phyloP scores from a whole-genome alignment of 352 stramenopile genomes.

The Peronosclerospora sorghi region DNA sequence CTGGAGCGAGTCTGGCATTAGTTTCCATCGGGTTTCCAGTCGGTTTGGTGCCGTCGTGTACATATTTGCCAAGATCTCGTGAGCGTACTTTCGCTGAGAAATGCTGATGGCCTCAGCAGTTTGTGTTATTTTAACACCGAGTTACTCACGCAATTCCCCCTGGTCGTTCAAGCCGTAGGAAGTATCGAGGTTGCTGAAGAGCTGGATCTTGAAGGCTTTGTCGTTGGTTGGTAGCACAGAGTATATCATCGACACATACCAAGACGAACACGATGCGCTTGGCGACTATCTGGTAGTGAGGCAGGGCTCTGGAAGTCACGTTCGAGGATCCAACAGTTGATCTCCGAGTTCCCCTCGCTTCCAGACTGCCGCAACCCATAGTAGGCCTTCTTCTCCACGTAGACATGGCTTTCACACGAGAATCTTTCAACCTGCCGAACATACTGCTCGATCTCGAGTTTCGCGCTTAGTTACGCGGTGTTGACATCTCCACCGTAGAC shows the following conservation, averaged over 20 bases:
- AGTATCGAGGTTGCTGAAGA: background rate
- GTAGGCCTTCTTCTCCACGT: slow-evolving; percentile 1
- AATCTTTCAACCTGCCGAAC: background rate
- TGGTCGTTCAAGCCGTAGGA: background rate
- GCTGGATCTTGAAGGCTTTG: background rate
- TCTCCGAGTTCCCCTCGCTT: slow-evolving; percentile 1
- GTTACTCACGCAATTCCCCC: background rate
- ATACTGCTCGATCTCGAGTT: slow-evolving; percentile 1
- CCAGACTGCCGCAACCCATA: slow-evolving; percentile 5
- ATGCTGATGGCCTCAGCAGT: background rate
- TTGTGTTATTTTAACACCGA: background rate
- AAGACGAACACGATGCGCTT: background rate
- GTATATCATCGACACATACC: background rate
- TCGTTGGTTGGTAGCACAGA: background rate
- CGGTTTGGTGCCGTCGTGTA: background rate
- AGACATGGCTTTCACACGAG: background rate
- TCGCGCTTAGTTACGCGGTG: slow-evolving; percentile 3
- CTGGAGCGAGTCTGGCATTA: background rate
- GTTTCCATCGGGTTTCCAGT: background rate
- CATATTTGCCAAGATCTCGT: background rate
- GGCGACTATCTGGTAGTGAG: background rate
- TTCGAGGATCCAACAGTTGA: background rate
- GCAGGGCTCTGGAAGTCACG: background rate
- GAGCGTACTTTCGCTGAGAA: background rate
- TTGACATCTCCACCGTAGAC: slow-evolving; percentile 2